Percentiles rank a stretch among this genome's conserved stretches.
Evolutionary conservation across 1,284 basidiomycete genomes (phyloP).

Genomic region (Melanopsichium pennsylvanicum): DNA sequence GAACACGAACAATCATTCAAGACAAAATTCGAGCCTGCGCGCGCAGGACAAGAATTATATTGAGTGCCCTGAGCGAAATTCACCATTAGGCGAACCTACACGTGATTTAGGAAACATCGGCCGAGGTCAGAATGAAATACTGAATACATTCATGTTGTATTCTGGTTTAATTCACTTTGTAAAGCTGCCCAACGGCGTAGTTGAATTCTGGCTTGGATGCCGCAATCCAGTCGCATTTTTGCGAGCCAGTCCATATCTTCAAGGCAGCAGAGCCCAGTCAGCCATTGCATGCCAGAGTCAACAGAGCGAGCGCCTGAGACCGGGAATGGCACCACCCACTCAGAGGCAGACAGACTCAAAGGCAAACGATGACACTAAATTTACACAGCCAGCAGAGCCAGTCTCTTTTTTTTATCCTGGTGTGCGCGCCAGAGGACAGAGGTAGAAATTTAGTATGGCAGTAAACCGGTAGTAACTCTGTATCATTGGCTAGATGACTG

Average conservation of each 20-base stretch:
- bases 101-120: background rate
- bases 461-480: too few relatives aligned
- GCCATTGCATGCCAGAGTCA: background rate
- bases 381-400: background rate
- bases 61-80: too few relatives aligned
- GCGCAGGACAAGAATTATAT: too few relatives aligned
- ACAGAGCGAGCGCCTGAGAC: background rate
- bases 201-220: constrained; percentile 12
- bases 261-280: background rate
- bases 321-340: too few relatives aligned
- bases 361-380: background rate
- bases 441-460: background rate
- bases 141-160: background rate
- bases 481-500: background rate
- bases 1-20: too few relatives aligned
- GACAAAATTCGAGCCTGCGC: background rate
- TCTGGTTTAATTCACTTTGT: too few relatives aligned
- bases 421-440: background rate
- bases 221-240: constrained; percentile 26
- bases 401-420: background rate
- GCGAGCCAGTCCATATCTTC: background rate
- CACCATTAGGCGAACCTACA: background rate
- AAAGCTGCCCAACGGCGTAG: too few relatives aligned
- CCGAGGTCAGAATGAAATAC: background rate
- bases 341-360: too few relatives aligned